phyloP scores from a whole-genome alignment of 495 filamentous ascomycete species.

The Staphylotrichum tortipilum region DNA sequence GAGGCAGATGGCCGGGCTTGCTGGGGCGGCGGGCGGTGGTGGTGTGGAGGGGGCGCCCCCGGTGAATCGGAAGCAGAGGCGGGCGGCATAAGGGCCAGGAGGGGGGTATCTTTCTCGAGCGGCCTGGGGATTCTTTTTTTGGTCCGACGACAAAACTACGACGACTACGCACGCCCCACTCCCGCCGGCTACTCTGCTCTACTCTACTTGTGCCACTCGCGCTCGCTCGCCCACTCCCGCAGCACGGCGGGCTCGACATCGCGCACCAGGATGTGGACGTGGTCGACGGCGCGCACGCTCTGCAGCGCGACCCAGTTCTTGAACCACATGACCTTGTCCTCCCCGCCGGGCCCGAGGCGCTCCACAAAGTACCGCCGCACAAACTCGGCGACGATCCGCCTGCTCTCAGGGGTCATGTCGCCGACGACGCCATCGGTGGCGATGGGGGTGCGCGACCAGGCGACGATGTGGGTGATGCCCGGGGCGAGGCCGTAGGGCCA shows the following conservation, averaged over 20 bases:
- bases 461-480: conserved; percentile 64
- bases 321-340: conserved; percentile 72
- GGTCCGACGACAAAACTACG: too few relatives aligned
- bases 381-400: conserved; percentile 54
- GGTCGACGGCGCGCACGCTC: conserved; percentile 75
- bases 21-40: conserved; percentile 20
- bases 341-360: conserved; percentile 40
- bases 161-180: too few relatives aligned
- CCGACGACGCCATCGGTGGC: conserved; percentile 50
- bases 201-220: conserved; percentile 32
- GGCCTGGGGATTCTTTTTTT: too few relatives aligned
- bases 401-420: conserved; percentile 62
- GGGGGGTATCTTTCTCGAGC: conserved; percentile 11
- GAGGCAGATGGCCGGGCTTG: conserved; percentile 49
- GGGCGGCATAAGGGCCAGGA: conserved; percentile 29
- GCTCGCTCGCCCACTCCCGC: conserved; percentile 49
- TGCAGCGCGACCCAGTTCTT: conserved; percentile 90
- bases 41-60: conserved; percentile 24
- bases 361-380: conserved; percentile 58
- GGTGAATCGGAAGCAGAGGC: conserved; percentile 45
- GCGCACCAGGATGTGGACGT: conserved; percentile 51
- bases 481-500: conserved; percentile 78
- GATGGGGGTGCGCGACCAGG: conserved; percentile 55
- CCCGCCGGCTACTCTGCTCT: conserved; percentile 13
- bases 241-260: conserved; percentile 53